Evolutionary conservation across 495 filamentous ascomycete species (phyloP).

Genomic region (Neurospora sp.): DNA sequence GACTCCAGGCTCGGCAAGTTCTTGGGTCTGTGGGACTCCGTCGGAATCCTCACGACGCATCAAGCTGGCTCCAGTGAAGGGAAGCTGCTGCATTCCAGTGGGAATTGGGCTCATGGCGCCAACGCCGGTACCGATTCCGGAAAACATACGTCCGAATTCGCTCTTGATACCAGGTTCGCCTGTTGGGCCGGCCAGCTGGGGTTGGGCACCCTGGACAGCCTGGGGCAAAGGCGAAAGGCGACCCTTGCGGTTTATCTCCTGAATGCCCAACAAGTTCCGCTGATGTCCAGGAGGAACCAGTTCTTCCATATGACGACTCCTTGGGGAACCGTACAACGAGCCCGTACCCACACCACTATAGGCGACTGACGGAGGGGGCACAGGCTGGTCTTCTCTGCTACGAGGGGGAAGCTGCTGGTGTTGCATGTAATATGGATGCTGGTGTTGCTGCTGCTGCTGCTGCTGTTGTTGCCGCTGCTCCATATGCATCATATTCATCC

Average conservation of each 20-base stretch:
- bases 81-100: slow-evolving; percentile 29
- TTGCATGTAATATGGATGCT: slow-evolving; percentile 6
- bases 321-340: slow-evolving; percentile 26
- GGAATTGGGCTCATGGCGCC: slow-evolving; percentile 50
- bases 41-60: slow-evolving; percentile 38
- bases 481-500: slow-evolving; percentile 23
- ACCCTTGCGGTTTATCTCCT: slow-evolving; percentile 56
- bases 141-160: slow-evolving; percentile 86
- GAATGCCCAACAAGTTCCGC: slow-evolving; percentile 44
- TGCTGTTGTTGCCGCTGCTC: slow-evolving; percentile 14
- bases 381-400: slow-evolving; percentile 24
- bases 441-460: slow-evolving; percentile 20
- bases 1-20: slow-evolving; percentile 14
- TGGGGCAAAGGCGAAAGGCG: slow-evolving; percentile 74
- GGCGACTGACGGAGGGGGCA: slow-evolving; percentile 36
- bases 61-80: slow-evolving; percentile 29
- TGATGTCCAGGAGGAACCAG: slow-evolving; percentile 40
- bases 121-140: slow-evolving; percentile 79
- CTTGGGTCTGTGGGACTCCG: slow-evolving; percentile 24
- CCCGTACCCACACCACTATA: slow-evolving; percentile 25
- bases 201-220: slow-evolving; percentile 85
- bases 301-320: slow-evolving; percentile 46
- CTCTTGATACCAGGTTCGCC: slow-evolving; percentile 81
- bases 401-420: slow-evolving; percentile 18
- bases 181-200: slow-evolving; percentile 59